phyloP scores from a whole-genome alignment of 1,284 basidiomycete genomes.

The Cystobasidium pallidum region DNA sequence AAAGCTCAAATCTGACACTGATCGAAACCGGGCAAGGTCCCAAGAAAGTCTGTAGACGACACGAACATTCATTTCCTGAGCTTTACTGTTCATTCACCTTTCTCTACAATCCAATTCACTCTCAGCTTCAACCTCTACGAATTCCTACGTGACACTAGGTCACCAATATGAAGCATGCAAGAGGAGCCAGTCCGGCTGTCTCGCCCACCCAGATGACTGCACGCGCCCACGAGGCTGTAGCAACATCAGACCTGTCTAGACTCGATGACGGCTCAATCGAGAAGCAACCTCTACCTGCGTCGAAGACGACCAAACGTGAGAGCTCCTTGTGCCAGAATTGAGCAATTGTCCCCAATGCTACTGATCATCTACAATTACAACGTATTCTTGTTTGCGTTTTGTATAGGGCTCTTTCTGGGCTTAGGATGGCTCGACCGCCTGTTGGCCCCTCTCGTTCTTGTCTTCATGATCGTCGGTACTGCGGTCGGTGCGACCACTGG shows the following conservation, averaged over 20 bases:
- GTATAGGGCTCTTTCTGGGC: constrained; percentile 48
- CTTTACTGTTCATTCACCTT: constrained; percentile 3
- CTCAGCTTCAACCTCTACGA: constrained; percentile 3
- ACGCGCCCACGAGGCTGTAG: constrained; percentile 14
- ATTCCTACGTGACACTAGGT: constrained; percentile 14
- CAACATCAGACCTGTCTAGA: constrained; percentile 13
- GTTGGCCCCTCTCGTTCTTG: constrained; percentile 70
- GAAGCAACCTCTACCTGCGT: constrained; percentile 3
- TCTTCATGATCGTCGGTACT: constrained; percentile 78
- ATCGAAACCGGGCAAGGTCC: constrained; percentile 15
- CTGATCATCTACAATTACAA: constrained; percentile 5
- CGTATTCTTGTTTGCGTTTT: constrained; percentile 11
- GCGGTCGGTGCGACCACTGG: constrained; percentile 44
- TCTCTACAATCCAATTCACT: neutral
- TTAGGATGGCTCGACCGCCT: constrained; percentile 67
- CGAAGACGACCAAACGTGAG: constrained; percentile 17
- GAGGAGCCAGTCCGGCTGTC: constrained; percentile 8
- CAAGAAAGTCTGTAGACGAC: constrained; percentile 16
- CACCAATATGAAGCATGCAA: constrained; percentile 9
- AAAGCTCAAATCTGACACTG: constrained; percentile 6
- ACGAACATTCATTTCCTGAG: constrained; percentile 13
- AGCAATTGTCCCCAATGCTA: constrained; percentile 6
- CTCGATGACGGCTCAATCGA: constrained; percentile 8
- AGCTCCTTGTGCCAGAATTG: neutral
- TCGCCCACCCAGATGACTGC: constrained; percentile 5